Evolutionary conservation across 345 rosid species (phyloP), one percentile per base, ranked within the genome.

Genomic region (Zanthoxylum bungeanum): DNA sequence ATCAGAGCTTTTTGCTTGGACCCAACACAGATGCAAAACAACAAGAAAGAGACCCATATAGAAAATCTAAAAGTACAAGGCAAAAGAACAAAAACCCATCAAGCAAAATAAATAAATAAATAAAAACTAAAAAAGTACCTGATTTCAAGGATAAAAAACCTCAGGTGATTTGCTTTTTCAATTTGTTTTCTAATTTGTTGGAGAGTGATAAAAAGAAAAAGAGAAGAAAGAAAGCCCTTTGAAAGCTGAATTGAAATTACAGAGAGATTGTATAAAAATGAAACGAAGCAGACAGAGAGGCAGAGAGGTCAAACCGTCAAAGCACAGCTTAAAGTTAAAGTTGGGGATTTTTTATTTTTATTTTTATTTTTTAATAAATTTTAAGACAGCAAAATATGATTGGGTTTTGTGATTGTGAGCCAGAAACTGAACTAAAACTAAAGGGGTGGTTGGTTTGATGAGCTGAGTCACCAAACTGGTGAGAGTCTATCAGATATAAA

Each of bases 11-110:
- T 57, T 19, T 60, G 24, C 12, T 46, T 66, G 52, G 75, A 68
- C 74, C 75, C 81, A 70, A 31, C 60, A 69, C 76, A 81, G 89
- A 85, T 83, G 89, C 79, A 69, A 66, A 74, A 62, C 46, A 79
- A 34, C 21, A 63, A 52, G 19, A 10, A 55, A 37, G 37, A 69
- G 57, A 82, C 80, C 80, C 81, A 69, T 80, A 75, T 74, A 79
- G 64, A 49, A 63, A 82, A 84, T 72, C 57, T 59, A 53, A 49
- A 27, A 37, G 51, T 31, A 50, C 58, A 65, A 57, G 71, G 46
- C 14, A 64, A 70, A 77, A 25, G 33, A 50, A 49, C 36, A 60
- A 64, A 67, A 74, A 68, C 51, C 51, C 52, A 75, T 12, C 17
- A 46, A 69, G 21, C 9, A 21, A 68, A 34, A 39, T 6, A 71